Conservation (phyloP, 2,329 filamentous ascomycete genomes). For the Verticillium nonalfalfae region DNA sequence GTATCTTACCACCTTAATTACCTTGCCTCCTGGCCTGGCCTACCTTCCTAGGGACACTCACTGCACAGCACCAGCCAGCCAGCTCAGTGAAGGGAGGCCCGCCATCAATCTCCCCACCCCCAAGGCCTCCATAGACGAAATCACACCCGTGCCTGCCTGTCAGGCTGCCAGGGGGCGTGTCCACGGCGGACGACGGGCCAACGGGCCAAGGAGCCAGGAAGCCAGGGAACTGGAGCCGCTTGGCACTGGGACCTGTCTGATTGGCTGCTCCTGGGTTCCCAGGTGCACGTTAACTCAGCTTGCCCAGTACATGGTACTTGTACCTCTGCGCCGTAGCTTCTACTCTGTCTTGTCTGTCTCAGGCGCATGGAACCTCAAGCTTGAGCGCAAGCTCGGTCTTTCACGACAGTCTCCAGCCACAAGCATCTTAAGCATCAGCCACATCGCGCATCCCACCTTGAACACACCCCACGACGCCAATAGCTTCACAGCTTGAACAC, state of each 20-base stretch:
- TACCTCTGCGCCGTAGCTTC: not conserved
- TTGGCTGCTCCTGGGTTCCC: too few species aligned
- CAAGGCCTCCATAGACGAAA: not conserved
- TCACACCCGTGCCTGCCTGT: not conserved
- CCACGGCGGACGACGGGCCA: not conserved
- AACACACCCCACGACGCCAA: not conserved
- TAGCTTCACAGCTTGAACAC: not conserved
- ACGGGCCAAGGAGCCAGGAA: not conserved
- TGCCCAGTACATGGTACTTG: too few species aligned
- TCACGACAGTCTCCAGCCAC: conserved; percentile 2
- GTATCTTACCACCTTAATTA: too few species aligned
- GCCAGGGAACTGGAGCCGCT: not conserved
- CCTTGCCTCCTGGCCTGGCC: too few species aligned
- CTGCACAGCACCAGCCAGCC: too few species aligned
- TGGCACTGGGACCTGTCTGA: not conserved
- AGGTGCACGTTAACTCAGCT: too few species aligned
- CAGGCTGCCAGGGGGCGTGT: not conserved
- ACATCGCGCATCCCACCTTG: not conserved
- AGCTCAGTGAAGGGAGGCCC: not conserved
- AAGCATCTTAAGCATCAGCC: not conserved
- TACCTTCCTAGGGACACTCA: not conserved
- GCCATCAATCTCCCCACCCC: not conserved
- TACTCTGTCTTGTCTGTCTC: too few species aligned
- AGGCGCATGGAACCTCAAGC: too few species aligned
- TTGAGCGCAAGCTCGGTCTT: too few species aligned